Conservation (phyloP, 345 rosid species). For the Passiflora organensis region DNA sequence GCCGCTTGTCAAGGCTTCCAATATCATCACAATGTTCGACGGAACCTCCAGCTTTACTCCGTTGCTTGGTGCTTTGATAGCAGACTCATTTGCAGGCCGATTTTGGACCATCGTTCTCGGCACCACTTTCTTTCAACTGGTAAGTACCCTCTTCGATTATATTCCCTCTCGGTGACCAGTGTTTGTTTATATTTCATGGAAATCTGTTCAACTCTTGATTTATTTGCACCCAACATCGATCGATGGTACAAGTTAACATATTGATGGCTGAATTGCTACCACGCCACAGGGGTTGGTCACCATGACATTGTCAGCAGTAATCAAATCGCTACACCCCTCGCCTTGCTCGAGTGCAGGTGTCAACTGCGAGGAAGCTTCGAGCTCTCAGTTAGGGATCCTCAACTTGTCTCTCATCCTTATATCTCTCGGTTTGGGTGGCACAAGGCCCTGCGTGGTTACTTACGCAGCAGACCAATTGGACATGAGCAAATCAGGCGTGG, state of each 20-base stretch:
- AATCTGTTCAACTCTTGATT: background rate
- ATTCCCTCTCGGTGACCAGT: background rate
- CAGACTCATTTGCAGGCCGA: slow-evolving; percentile 56
- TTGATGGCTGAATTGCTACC: too few relatives aligned
- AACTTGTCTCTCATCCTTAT: slow-evolving; percentile 50
- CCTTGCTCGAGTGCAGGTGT: slow-evolving; percentile 42
- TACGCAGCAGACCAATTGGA: slow-evolving; percentile 65
- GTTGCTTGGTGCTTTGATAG: slow-evolving; percentile 50
- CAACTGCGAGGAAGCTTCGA: slow-evolving; percentile 49
- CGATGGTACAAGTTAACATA: too few relatives aligned
- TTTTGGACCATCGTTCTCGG: slow-evolving; percentile 51
- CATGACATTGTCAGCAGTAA: slow-evolving; percentile 46
- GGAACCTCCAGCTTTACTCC: slow-evolving; percentile 57
- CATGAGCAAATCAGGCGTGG: slow-evolving; percentile 32
- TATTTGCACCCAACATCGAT: too few relatives aligned
- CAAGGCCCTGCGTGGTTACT: slow-evolving; percentile 56
- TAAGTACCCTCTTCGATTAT: background rate
- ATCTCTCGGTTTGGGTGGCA: slow-evolving; percentile 53
- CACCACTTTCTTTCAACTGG: slow-evolving; percentile 47
- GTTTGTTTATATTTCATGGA: background rate
- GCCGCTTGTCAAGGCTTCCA: slow-evolving; percentile 55
- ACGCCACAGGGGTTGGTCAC: slow-evolving; percentile 51
- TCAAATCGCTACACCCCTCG: slow-evolving; percentile 50
- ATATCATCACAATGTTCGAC: slow-evolving; percentile 49
- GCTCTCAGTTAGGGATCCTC: slow-evolving; percentile 41